Evolutionary conservation across 768 basidiomycete genomes (phyloP).

Genomic region (Suillus subalutaceus): DNA sequence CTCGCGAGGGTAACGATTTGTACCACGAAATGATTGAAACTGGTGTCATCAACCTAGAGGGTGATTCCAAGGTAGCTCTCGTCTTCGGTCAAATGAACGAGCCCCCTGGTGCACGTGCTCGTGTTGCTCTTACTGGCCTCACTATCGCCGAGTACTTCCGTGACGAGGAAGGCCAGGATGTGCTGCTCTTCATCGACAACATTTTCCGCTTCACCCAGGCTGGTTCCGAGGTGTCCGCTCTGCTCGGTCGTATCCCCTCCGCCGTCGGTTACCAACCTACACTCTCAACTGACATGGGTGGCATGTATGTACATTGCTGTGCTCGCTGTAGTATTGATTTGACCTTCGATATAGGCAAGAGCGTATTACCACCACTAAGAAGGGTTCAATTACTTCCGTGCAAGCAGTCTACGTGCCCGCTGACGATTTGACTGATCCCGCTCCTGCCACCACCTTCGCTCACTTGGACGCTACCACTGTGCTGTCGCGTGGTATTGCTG

Average conservation of each 20-base stretch:
- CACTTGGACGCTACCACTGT: constrained; percentile 99
- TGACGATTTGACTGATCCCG: constrained; percentile 99
- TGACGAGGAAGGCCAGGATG: constrained; percentile 99
- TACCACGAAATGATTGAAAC: constrained; percentile 99
- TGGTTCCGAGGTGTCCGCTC: constrained; percentile 99
- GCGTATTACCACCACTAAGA: constrained; percentile 99
- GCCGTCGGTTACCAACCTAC: constrained; percentile 99
- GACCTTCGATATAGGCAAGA: constrained; percentile 72
- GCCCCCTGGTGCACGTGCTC: constrained; percentile 99
- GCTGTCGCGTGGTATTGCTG: constrained; percentile 98
- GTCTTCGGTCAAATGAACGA: constrained; percentile 99
- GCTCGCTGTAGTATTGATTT: constrained; percentile 8
- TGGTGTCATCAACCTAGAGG: constrained; percentile 99
- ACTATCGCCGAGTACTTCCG: constrained; percentile 99
- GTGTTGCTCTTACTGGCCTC: constrained; percentile 98
- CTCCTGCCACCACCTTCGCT: constrained; percentile 99
- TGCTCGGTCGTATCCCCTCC: constrained; percentile 99
- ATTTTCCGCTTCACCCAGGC: constrained; percentile 99
- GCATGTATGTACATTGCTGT: constrained; percentile 67
- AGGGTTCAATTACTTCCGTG: constrained; percentile 99
- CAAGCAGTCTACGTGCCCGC: constrained; percentile 99
- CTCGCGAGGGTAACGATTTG: constrained; percentile 99
- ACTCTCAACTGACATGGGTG: constrained; percentile 99
- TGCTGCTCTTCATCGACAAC: constrained; percentile 99
- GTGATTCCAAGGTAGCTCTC: constrained; percentile 99